Evolutionary conservation across 2,329 filamentous ascomycete species (phyloP), one percentile per base, ranked within the genome.

Genomic region (Fusarium euwallaceae): DNA sequence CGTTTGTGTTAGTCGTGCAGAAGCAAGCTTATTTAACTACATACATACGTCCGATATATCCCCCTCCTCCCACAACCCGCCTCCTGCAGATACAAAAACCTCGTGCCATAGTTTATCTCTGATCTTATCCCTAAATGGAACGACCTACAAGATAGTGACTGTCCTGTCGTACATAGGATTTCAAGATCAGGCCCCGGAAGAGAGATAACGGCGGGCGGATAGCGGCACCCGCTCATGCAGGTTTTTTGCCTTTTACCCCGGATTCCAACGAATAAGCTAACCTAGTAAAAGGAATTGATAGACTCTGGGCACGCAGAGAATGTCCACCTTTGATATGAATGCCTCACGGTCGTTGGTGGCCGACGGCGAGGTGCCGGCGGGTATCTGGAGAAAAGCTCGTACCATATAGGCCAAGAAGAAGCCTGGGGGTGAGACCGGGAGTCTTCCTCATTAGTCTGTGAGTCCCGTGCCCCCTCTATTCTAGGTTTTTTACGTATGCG

Each of bases 181-280:
- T 27, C 53, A 51, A 29, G 39, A 53, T 51, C 68, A 32, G n/a
- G 11, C n/a, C 16, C 32, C 32, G 11, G 5, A 34, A 20, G 41
- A 22, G 64, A 72, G 72, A 74, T 74, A 74, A 75, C 71, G 68
- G 71, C 41, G 71, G 16, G 37, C 61, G 56, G 48, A 22, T 27
- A 12, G 24, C 24, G 36, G 55, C 58, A 32, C 24, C 24, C 39
- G 37, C 36, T 45, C n/a, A 22, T 37, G 32, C 29, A 22, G 27
- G 37, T 60, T 75, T 45, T 14, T 32, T 32, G 29, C 12, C 34
- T 6, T 36, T 53, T 53, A 74, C 72, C 72, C 72, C 72, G 61
- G 72, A 69, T 75, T 74, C 64, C 45, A 41, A 16, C 29, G 61
- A 62, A 61, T 55, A 53, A 34, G 24, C 64, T 20, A 53, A 8